Evolutionary conservation across 1,139 yeast genomes (phyloP).

Genomic region (Yamadazyma dendronema): DNA sequence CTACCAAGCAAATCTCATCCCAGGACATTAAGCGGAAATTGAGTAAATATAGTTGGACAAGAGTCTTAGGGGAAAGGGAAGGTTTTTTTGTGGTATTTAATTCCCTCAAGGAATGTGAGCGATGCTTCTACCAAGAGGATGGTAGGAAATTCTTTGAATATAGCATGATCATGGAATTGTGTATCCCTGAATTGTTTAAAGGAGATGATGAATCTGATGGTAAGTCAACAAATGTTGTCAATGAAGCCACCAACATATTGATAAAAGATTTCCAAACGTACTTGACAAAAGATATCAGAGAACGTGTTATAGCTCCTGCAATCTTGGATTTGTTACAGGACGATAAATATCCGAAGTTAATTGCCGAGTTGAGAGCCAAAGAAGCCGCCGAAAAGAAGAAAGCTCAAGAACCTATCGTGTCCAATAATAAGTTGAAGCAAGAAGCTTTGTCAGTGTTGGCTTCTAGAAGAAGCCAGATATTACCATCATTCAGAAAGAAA

Average conservation of each 20-base stretch:
- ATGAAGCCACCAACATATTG: conserved; percentile 60
- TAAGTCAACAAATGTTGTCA: conserved; percentile 32
- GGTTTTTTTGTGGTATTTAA: conserved; percentile 77
- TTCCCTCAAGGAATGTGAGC: conserved; percentile 58
- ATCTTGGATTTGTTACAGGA: conserved; percentile 63
- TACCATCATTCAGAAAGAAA: conserved; percentile 53
- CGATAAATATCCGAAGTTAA: conserved; percentile 54
- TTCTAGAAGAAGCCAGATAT: conserved; percentile 21
- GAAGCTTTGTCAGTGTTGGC: conserved; percentile 31
- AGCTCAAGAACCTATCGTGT: conserved; percentile 16
- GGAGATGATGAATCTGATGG: conserved; percentile 10
- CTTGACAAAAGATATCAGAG: conserved; percentile 70
- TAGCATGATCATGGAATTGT: conserved; percentile 56
- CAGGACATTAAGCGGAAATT: conserved; percentile 54
- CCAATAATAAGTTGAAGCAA: conserved; percentile 18
- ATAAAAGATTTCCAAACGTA: conserved; percentile 64
- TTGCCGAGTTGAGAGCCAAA: conserved; percentile 43
- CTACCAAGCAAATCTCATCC: conserved; percentile 49
- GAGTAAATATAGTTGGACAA: conserved; percentile 60
- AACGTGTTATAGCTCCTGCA: conserved; percentile 69
- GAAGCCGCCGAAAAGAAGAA: conserved; percentile 29
- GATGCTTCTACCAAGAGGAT: conserved; percentile 67
- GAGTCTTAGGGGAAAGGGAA: conserved; percentile 57
- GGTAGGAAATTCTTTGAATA: conserved; percentile 53
- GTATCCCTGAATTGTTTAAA: conserved; percentile 36